Evolutionary conservation across 345 rosid species (phyloP).

Genomic region (Noccaea bulbosa): DNA sequence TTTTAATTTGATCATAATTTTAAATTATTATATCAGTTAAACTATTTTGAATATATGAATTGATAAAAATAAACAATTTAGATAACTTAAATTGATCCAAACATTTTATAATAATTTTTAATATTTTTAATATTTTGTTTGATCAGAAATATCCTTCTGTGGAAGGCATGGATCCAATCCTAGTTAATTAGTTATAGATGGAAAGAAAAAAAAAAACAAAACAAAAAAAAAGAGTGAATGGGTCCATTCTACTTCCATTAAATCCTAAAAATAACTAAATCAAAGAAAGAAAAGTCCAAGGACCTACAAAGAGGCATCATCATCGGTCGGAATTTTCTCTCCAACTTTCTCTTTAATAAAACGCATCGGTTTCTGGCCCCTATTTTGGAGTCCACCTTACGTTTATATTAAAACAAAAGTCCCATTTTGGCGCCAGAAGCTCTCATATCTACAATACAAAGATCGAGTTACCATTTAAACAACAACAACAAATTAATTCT

Average conservation of each 20-base stretch:
- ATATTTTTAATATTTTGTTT: no score
- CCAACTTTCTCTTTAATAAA: conserved; percentile 38
- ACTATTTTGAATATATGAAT: no score
- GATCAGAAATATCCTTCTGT: no score
- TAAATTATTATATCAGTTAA: no score
- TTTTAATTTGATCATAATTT: no score
- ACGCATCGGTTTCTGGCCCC: background rate
- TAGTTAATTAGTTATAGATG: no score
- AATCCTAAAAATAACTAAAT: background rate
- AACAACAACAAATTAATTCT: no score
- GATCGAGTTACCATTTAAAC: background rate
- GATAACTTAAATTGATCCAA: no score
- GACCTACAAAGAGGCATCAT: conserved; percentile 22
- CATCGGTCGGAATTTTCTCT: conserved; percentile 13
- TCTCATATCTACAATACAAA: conserved; percentile 5
- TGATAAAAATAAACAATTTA: no score
- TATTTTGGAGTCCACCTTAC: conserved; percentile 9
- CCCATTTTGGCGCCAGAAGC: conserved; percentile 35
- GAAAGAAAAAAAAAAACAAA: background rate
- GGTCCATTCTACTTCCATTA: conserved; percentile 7
- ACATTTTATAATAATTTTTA: no score
- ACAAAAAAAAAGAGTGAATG: background rate
- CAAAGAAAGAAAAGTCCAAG: conserved; percentile 18
- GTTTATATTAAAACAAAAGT: conserved; percentile 16
- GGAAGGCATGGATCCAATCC: no score